Conservation (phyloP, 2,329 filamentous ascomycete species). For the Mycosphaerelloides madeirae region DNA sequence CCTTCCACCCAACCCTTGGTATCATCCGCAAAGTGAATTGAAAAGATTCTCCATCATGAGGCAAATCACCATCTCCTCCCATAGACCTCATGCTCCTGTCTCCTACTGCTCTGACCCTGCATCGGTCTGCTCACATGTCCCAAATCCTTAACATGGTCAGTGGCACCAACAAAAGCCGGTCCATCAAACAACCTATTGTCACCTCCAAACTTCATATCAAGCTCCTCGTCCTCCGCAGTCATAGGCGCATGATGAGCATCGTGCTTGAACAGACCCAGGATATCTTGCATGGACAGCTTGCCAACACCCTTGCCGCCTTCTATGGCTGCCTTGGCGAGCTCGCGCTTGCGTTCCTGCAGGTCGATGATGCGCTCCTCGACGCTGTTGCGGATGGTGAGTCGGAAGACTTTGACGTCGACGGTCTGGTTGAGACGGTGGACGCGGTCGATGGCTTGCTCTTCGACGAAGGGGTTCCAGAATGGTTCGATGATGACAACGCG, state of each 20-base stretch:
- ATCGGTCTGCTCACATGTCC: slow-evolving; percentile 7
- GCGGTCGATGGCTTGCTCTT: slow-evolving; percentile 97
- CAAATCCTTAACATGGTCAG: slow-evolving; percentile 4
- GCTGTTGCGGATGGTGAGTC: slow-evolving; percentile 77
- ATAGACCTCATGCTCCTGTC: slow-evolving; percentile 34
- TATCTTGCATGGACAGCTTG: slow-evolving; percentile 89
- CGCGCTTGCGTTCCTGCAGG: slow-evolving; percentile 87
- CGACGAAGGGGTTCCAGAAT: slow-evolving; percentile 97
- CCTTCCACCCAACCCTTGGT: too few relatives aligned
- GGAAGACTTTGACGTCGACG: slow-evolving; percentile 90
- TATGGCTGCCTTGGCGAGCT: slow-evolving; percentile 85
- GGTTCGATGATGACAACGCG: slow-evolving; percentile 93
- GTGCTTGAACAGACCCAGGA: slow-evolving; percentile 80
- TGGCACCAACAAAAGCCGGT: slow-evolving; percentile 3
- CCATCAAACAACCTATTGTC: slow-evolving; percentile 35
- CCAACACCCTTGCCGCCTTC: slow-evolving; percentile 73
- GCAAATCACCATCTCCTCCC: slow-evolving; percentile 31
- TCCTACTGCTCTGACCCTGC: slow-evolving; percentile 16
- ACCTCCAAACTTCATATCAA: slow-evolving; percentile 33
- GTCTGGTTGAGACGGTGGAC: slow-evolving; percentile 98
- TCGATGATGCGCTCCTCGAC: slow-evolving; percentile 95
- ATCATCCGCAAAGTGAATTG: too few relatives aligned
- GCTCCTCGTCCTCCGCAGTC: slow-evolving; percentile 39
- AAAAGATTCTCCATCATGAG: too few relatives aligned
- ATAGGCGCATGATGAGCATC: slow-evolving; percentile 51